Evolutionary conservation across 179 eudicot species (phyloP).

Genomic region (Heliamphora pulchella): DNA sequence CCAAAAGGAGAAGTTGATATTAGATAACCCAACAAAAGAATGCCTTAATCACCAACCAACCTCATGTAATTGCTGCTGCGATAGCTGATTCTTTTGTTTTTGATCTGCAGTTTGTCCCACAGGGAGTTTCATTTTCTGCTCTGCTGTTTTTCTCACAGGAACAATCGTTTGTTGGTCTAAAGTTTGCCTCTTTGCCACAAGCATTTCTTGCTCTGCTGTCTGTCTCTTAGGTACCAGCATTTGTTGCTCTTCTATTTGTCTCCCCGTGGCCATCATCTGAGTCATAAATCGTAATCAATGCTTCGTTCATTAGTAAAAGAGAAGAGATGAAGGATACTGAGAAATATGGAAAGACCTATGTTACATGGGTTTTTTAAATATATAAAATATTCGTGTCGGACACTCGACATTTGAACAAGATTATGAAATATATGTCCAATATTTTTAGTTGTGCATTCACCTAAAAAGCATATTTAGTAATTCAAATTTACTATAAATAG

Average conservation of each 20-base stretch:
- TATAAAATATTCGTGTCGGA: neutral
- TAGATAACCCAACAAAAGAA: neutral
- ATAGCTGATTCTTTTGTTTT: neutral
- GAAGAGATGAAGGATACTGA: neutral
- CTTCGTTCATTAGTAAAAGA: neutral
- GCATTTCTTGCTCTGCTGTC: neutral
- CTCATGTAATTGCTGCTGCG: neutral
- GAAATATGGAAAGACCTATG: neutral
- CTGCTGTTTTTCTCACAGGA: neutral
- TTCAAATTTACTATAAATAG: too few species aligned
- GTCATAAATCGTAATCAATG: conserved; percentile 6
- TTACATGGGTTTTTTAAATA: too few species aligned
- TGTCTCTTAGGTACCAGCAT: neutral
- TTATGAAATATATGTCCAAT: neutral
- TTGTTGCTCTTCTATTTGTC: neutral
- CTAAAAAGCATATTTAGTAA: too few species aligned
- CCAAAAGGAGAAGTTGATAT: neutral
- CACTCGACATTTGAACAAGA: neutral
- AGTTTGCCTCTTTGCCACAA: neutral
- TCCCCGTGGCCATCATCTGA: neutral
- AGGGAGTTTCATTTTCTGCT: neutral
- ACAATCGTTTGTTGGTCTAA: neutral
- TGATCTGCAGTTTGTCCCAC: neutral
- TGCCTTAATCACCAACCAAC: neutral
- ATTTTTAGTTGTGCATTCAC: too few species aligned